Base-by-base conservation (phyloP, 1,139 yeast species). In the Entelexis paramagnoliae region DNA sequence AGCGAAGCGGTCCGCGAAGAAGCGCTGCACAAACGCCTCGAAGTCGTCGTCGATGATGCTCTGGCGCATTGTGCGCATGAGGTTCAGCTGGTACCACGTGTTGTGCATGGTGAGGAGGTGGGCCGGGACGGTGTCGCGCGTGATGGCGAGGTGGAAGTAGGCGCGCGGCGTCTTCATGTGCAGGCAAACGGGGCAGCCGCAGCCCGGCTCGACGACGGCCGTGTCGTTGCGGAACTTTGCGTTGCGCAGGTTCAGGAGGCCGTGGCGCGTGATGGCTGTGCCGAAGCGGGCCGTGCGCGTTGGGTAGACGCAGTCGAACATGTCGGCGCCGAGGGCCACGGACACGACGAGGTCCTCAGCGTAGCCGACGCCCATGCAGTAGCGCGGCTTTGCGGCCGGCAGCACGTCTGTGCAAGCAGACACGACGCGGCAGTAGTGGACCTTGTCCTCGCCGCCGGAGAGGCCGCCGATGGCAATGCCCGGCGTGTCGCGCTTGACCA, bases 291-390 rank as follows among this genome's bases (percentile, higher is more conserved):
- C 75, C 7, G 75, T 72, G 50, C 75, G 61, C 4, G 75, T 71
- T 22, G 75, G 75, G 55, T 69, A 72, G 4, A 72, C 75, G 51
- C 75, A 72, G 59, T 72, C 75, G 60, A 72, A 72, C 60, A 72
- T 59, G 53, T 72, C 75, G 7, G 73, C 75, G 0, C 75, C 75
- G 29, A 72, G 63, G 0, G 75, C 75, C 3, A 72, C 75, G 0
- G 71, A 66, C 2, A 72, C 75, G 7, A 72, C 70, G 55, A 72
- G 59, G 53, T 72, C 75, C 56, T 72, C 75, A 2, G 75, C 75
- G 51, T 72, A 72, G 6, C 75, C 75, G 11, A 72, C 74, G 13
- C 75, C 75, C 75, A 72, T 72, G 58, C 73, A 70, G 56, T 72
- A 72, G 29, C 73, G 63, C 2, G 75, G 75, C 59, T 72, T 72